Evolutionary conservation across 768 basidiomycete species (phyloP), one percentile per base, ranked within the genome.

Genomic region (Dictyophora rubrovolvata): DNA sequence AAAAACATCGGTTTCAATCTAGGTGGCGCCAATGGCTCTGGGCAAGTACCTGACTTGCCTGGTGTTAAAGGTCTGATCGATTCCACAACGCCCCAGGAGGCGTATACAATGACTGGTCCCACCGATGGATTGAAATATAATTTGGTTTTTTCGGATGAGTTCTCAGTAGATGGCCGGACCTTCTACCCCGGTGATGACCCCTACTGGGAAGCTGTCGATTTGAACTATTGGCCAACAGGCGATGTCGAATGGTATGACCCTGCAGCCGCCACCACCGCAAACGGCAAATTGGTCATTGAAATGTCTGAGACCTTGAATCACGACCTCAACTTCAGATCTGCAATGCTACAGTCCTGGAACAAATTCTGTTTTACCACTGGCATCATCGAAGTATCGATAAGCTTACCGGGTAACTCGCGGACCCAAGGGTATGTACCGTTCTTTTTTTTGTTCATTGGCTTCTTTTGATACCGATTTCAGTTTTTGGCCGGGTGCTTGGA

Each of bases 331-430:
- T 98, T 89, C 70, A 69, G 71, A 72, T 37, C 60, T 81, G 83
- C 81, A 36, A 86, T 86, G 85, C 55, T 93, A 12, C 84, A 87
- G 64, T 80, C 84, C 9, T 96, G 94, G 93, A 95, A 96, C 72
- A 91, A 96, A 72, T 71, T 96, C 56, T 98, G 94, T 73, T 96
- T 93, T 72, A 94, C 85, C 17, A 92, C 91, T 0, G 93, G 91
- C 1, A 93, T 93, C 67, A 75, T 97, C 57, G 96, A 96, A 72
- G 82, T 87, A 2, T 79, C 77, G 14, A 65, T 91, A 17, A 89
- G 86, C 67, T 69, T 91, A 64, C 89, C 90, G 18, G 90, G 89
- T 5, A 70, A 74, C 12, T 73, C 79, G 0, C 63, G 67, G 47
- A 75, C 77, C 16, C 79, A 86, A 11, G 93, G 93, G 8, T 76